Evolutionary conservation across 306 rosid species (phyloP), one percentile per base, ranked within the genome.

Genomic region (Sesbania bispinosa): DNA sequence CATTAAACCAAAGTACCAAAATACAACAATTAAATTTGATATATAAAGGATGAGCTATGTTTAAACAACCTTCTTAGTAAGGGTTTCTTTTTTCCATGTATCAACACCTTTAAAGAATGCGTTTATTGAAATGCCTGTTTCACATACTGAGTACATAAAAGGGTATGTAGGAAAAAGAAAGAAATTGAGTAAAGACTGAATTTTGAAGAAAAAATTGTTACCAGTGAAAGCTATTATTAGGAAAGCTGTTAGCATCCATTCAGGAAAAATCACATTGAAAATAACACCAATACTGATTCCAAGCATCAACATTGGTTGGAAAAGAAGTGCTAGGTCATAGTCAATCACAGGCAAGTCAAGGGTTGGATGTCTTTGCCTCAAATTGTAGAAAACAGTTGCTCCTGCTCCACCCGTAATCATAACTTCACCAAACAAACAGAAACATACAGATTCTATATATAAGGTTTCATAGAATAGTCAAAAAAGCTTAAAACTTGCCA

Each of bases 371-470:
- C 85, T 85, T 32, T 85, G 82, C 76, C 54, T 84, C 60, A 90
- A 19, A 39, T 85, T 90, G 82, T 84, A 90, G 74, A 84, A 76
- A 6, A 90, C 93, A 1, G 89, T 79, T 77, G 91, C 88, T 29
- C 85, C 96, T 55, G 96, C 91, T 58, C 88, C 96, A 6, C 93
- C 96, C 24, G 90, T 90, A 4, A 89, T 82, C 96, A 88, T 88
- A 78, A 87, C 96, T 89, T 47, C 1, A 55, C 10, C 66, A 63
- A 36, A 7, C 35, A 67, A 68, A 79, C 26, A 43, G 1, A 14
- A 35, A 50, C 46, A 60, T 18, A 4, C 51, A 60, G 9, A 66
- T 57, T 52, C 51, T 9, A 32, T 63, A 58, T 58, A 10, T 4
- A 52, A 35, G 20, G 18, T 50, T 62, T 54, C 16, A 38, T 19